Evolutionary conservation across 1,284 basidiomycete genomes (phyloP), one percentile per base, ranked within the genome.

Genomic region (Puccinia hordei): DNA sequence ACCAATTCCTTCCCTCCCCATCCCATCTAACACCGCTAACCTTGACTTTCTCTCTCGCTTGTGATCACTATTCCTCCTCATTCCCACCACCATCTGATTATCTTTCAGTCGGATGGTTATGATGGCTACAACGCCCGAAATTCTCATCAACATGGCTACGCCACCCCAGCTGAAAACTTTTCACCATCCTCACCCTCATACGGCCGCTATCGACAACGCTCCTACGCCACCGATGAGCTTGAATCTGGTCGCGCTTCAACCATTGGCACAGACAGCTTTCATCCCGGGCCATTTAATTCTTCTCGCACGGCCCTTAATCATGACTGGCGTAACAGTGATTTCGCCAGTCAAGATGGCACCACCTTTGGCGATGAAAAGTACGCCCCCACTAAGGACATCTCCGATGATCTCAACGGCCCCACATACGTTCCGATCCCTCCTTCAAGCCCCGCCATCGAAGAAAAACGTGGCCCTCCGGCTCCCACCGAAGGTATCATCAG

Each of bases 281-380:
- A 49, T 41, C 81, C 81, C 69, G 79, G 84, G 49, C 84, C 84
- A 35, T 83, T 82, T 22, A 80, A 80, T 81, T 84, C 83, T 51
- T 85, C 85, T n/a, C 84, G 84, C 71, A 83, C 83, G 55, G 85
- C 85, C 1, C 82, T 85, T 63, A 85, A 85, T 82, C 81, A 84
- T 63, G 85, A 85, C 55, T 85, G 84, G 84, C 82, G 84, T 55
- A 82, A 83, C 76, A 84, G 83, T 22, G 82, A 81, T 41, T 82
- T 87, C 84, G 77, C 83, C 84, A 78, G 86, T 85, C 82, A 82
- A 86, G 81, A 81, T 82, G 83, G 83, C 72, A 83, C 83, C 81
- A 82, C 82, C 33, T 71, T 80, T 71, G 80, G 44, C 3, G 81
- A 81, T 41, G 80, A 79, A 38, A 78, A 74, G 44, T 75, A 72